Base-by-base conservation (phyloP, 1,139 yeast genomes). In the Candida dubliniensis region DNA sequence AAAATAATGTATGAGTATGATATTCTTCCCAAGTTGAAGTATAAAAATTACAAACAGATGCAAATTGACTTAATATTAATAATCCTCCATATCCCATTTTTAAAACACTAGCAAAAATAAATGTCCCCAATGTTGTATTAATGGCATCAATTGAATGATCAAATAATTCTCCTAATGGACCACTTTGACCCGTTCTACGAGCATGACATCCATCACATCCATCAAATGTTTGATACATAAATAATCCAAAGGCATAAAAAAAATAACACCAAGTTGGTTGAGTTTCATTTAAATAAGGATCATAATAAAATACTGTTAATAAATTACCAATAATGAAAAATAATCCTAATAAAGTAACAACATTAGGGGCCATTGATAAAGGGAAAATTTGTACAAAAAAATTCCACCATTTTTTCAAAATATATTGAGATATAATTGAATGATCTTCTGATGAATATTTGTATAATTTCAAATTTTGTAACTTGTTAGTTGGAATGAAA, bases 131-230 rank as follows among this genome's bases (percentile, higher is more conserved):
- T 1, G 96, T 85, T 2, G 97, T 89, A 60, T 91, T 91, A 55
- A 89, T 71, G 0, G 97, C 95, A 66, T 91, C 97, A 42, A 89
- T 82, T 51, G 96, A 89, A 59, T 91, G 98, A 60, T 91, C 98
- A 60, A 91, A 91, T 47, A 91, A 73, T 62, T 91, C 98, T 35
- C 98, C 98, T 56, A 91, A 70, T 2, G 98, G 98, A 2, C 97
- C 96, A 53, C 91, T 82, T 66, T 90, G 96, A 12, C 96, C 96
- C 1, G 98, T 91, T 57, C 93, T 78, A 53, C 95, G 74, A 12
- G 98, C 98, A 63, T 91, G 98, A 53, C 86, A 79, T 9, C 98
- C 98, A 64, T 91, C 98, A 64, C 96, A 87, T 1, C 97, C 96
- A 66, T 91, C 98, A 63, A 91, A 90, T 0, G 98, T 91, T 61